Percentiles rank a stretch among this genome's conserved stretches.
These are phyloP conservation scores for Lepidium didymum DNA, from an alignment of 345 rosid species.

Conservation along the genomic window DNA sequence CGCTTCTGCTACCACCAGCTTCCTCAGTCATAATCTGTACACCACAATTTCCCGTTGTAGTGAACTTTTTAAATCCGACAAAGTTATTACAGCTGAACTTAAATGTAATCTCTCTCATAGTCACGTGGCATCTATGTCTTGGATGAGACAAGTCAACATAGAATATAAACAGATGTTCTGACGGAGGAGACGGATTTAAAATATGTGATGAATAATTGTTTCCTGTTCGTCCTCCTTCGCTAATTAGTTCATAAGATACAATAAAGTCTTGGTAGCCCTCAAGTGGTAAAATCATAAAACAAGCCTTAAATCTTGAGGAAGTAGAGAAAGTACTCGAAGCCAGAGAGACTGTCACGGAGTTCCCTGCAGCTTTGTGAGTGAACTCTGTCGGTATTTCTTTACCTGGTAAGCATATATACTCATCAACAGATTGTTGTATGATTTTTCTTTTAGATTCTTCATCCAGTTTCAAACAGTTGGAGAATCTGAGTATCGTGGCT, in stretches of 20 bases:
- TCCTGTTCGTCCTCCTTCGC: not conserved
- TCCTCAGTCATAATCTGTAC: no score
- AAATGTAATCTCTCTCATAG: not conserved
- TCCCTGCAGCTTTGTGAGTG: not conserved
- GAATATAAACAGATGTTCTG: not conserved
- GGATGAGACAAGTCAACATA: not conserved
- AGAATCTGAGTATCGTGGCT: not conserved
- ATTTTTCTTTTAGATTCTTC: not conserved
- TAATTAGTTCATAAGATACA: not conserved
- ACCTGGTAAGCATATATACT: not conserved
- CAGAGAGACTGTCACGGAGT: not conserved
- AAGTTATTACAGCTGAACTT: not conserved
- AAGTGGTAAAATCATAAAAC: not conserved
- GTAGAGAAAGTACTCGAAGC: not conserved
- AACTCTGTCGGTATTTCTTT: not conserved
- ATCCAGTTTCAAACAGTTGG: constrained; percentile 1
- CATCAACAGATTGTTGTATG: not conserved
- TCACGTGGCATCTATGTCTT: not conserved
- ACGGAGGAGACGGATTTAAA: not conserved
- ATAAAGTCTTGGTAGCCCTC: accelerated
- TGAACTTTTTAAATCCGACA: no score
- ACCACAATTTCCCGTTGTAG: not conserved
- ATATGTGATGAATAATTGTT: no score
- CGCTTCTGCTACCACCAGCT: not conserved
- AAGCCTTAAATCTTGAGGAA: constrained; percentile 11